Evolutionary conservation across 805 yeast species (phyloP).

Genomic region (Nakazawaea populi): DNA sequence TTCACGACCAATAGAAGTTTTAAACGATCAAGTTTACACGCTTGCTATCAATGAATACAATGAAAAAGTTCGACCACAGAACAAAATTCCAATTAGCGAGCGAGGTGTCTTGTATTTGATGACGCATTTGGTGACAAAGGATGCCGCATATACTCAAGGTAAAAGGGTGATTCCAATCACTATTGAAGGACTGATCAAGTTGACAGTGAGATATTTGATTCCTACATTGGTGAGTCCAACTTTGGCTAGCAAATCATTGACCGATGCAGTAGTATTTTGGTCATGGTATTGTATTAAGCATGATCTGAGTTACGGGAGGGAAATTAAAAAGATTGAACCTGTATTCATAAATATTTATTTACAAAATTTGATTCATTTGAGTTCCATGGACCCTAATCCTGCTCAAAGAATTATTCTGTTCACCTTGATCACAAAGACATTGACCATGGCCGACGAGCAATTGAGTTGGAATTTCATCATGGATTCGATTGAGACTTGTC

Average conservation of each 20-base stretch:
- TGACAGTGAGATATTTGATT: slow-evolving; percentile 34
- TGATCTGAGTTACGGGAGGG: slow-evolving; percentile 2
- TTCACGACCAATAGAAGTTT: slow-evolving; percentile 18
- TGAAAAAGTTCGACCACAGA: slow-evolving; percentile 15
- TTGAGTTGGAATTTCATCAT: slow-evolving; percentile 52
- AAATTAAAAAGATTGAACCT: slow-evolving; percentile 16
- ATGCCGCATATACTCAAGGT: slow-evolving; percentile 11
- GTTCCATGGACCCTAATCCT: slow-evolving; percentile 30
- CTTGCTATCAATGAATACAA: slow-evolving; percentile 37
- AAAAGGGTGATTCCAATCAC: slow-evolving; percentile 12
- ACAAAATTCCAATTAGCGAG: slow-evolving; percentile 23
- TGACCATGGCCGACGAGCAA: slow-evolving; percentile 53
- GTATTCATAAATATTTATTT: slow-evolving; percentile 29
- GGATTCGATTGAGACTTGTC: slow-evolving; percentile 63
- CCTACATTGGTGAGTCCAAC: slow-evolving; percentile 27
- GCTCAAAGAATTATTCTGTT: slow-evolving; percentile 38
- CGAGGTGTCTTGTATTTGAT: slow-evolving; percentile 26
- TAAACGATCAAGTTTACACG: slow-evolving; percentile 34
- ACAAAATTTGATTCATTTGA: slow-evolving; percentile 32
- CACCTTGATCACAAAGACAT: slow-evolving; percentile 57
- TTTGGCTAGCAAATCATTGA: slow-evolving; percentile 8
- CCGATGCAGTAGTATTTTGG: slow-evolving; percentile 28
- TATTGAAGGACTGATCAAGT: slow-evolving; percentile 28
- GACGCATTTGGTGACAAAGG: slow-evolving; percentile 18
- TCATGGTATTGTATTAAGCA: slow-evolving; percentile 27